These are phyloP conservation scores for Suhomyces wounanorum DNA, from an alignment of 1,139 yeast genomes.

Conservation along the genomic window DNA sequence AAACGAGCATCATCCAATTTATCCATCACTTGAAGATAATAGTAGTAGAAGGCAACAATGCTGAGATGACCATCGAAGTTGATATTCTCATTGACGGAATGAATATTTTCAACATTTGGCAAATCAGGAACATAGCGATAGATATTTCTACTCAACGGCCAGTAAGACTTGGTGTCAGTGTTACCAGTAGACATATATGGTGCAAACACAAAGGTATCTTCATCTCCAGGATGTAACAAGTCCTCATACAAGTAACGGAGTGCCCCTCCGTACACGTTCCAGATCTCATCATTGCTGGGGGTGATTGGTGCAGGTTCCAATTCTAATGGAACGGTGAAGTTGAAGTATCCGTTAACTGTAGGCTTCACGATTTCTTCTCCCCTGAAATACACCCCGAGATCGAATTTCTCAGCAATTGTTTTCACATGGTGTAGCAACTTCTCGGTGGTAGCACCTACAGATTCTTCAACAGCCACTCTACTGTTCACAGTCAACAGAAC, in stretches of 20 bases:
- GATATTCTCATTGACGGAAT: constrained; percentile 38
- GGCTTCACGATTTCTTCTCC: constrained; percentile 32
- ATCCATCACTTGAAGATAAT: constrained; percentile 40
- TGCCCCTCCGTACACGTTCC: constrained; percentile 59
- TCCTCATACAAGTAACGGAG: constrained; percentile 59
- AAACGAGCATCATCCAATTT: constrained; percentile 19
- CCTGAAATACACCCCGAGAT: constrained; percentile 47
- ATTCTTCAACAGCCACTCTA: constrained; percentile 56
- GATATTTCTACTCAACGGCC: constrained; percentile 43
- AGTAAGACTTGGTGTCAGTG: constrained; percentile 45
- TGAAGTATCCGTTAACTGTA: constrained; percentile 48
- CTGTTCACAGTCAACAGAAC: constrained; percentile 59
- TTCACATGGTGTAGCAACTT: constrained; percentile 40
- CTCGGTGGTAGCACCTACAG: constrained; percentile 40
- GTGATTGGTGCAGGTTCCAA: constrained; percentile 65
- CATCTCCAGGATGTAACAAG: constrained; percentile 32
- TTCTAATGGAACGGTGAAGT: constrained; percentile 34
- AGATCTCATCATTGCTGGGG: constrained; percentile 47
- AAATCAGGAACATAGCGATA: constrained; percentile 39
- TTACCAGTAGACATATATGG: constrained; percentile 42
- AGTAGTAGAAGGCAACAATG: constrained; percentile 38
- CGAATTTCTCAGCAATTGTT: constrained; percentile 45
- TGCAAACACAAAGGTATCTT: constrained; percentile 32
- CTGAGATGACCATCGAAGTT: constrained; percentile 29
- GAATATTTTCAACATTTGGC: constrained; percentile 23